A percentile compares a stretch with the other conserved stretches of the same genome.
These are phyloP conservation scores for Astragalus glycyphyllos DNA, from an alignment of 306 rosid genomes.

Conservation along the genomic window DNA sequence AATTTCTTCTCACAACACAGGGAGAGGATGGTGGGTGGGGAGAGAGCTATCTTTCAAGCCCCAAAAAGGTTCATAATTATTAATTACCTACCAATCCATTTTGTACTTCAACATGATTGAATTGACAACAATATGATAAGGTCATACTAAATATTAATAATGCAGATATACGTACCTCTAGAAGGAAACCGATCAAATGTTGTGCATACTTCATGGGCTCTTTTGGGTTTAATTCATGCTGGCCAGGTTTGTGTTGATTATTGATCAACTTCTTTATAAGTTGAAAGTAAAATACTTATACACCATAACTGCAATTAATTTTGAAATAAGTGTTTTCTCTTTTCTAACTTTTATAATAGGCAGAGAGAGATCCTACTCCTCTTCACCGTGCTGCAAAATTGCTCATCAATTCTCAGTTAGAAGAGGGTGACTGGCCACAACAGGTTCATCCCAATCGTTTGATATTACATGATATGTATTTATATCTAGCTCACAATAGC, in stretches of 20 bases:
- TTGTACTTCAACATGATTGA: too few species aligned
- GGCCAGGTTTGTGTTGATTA: constrained; percentile 48
- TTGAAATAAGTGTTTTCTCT: background rate
- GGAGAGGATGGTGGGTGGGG: constrained; percentile 77
- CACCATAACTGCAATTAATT: background rate
- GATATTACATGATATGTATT: too few species aligned
- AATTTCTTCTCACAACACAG: constrained; percentile 55
- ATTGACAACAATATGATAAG: too few species aligned
- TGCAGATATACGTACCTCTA: constrained; percentile 54
- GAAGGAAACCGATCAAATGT: constrained; percentile 62
- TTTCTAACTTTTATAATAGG: constrained; percentile 34
- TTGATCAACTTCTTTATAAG: too few species aligned
- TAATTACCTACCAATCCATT: background rate
- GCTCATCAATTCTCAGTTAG: constrained; percentile 61
- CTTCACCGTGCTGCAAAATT: constrained; percentile 63
- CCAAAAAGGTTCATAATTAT: constrained; percentile 42
- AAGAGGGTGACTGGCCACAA: constrained; percentile 75
- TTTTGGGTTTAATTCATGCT: constrained; percentile 64
- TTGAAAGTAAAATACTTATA: background rate
- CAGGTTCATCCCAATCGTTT: constrained; percentile 42
- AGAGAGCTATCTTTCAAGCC: constrained; percentile 67
- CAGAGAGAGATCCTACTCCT: constrained; percentile 62
- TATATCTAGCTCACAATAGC: too few species aligned
- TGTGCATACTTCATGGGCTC: constrained; percentile 74
- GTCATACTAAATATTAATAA: background rate